Percentiles rank a stretch among this genome's conserved stretches.
Evolutionary conservation across 768 basidiomycete genomes (phyloP).

Genomic region (Psilocybe sp.): DNA sequence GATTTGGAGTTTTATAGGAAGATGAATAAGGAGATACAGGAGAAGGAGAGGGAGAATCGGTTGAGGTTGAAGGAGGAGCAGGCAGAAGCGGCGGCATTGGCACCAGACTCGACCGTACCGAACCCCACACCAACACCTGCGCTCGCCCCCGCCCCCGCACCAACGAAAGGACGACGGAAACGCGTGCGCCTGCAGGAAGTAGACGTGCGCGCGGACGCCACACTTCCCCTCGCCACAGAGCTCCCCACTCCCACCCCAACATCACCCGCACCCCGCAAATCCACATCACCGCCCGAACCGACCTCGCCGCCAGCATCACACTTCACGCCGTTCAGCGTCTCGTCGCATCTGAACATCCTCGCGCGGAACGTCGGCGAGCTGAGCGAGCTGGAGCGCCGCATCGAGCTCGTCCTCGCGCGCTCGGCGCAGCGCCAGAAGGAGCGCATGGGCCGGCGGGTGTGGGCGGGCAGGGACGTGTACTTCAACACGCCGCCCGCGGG

Average conservation of each 20-base stretch:
- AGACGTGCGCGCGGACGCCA: too few relatives aligned
- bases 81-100: not conserved
- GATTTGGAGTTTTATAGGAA: constrained; percentile 33
- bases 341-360: constrained; percentile 56
- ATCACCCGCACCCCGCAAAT: not conserved
- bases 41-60: too few relatives aligned
- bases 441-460: constrained; percentile 74
- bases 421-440: constrained; percentile 67
- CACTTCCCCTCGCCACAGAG: too few relatives aligned
- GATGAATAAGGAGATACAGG: not conserved
- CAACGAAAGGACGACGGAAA: not conserved
- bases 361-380: constrained; percentile 53
- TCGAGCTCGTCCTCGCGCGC: constrained; percentile 45
- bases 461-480: constrained; percentile 58
- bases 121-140: not conserved
- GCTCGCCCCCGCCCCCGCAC: not conserved
- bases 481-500: constrained; percentile 18
- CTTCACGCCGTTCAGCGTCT: constrained; percentile 44
- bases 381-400: constrained; percentile 36
- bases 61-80: too few relatives aligned
- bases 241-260: too few relatives aligned
- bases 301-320: constrained; percentile 12
- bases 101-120: too few relatives aligned
- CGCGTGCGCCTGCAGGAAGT: too few relatives aligned
- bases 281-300: too few relatives aligned